Evolutionary conservation across 2,329 filamentous ascomycete species (phyloP).

Genomic region (Rhynchosporium secalis): DNA sequence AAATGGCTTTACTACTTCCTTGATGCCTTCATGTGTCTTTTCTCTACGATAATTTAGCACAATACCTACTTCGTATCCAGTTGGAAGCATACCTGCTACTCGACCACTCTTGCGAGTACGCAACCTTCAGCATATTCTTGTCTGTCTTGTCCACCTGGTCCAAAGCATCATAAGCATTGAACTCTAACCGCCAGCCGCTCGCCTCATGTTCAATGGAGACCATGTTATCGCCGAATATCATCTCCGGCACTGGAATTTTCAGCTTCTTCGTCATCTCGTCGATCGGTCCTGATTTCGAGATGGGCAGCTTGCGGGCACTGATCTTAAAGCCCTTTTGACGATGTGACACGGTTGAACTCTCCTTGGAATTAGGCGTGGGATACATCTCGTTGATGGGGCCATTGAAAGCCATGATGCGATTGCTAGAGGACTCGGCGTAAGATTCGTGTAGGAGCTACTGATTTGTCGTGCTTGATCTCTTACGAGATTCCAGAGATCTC

Average conservation of each 20-base stretch:
- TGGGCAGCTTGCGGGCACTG: slow-evolving; percentile 85
- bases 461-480: not conserved
- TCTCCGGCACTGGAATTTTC: slow-evolving; percentile 88
- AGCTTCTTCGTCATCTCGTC: slow-evolving; percentile 78
- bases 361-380: slow-evolving; percentile 51
- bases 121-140: slow-evolving; percentile 85
- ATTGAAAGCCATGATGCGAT: slow-evolving; percentile 36
- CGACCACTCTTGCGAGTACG: slow-evolving; percentile 86
- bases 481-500: not conserved
- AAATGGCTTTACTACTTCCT: slow-evolving; percentile 91
- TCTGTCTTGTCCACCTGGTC: slow-evolving; percentile 94
- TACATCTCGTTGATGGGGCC: slow-evolving; percentile 51
- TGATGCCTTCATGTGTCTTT: slow-evolving; percentile 81
- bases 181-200: slow-evolving; percentile 75
- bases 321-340: slow-evolving; percentile 70
- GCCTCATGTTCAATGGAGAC: slow-evolving; percentile 72
- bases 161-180: slow-evolving; percentile 84
- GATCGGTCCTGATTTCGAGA: slow-evolving; percentile 88
- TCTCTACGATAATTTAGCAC: slow-evolving; percentile 51
- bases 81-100: slow-evolving; percentile 42
- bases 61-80: not conserved
- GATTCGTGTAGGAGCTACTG: too few relatives aligned
- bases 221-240: slow-evolving; percentile 98
- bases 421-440: too few relatives aligned
- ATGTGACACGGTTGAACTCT: slow-evolving; percentile 56